phyloP scores from a whole-genome alignment of 768 basidiomycete species.

The Amanita thiersii region DNA sequence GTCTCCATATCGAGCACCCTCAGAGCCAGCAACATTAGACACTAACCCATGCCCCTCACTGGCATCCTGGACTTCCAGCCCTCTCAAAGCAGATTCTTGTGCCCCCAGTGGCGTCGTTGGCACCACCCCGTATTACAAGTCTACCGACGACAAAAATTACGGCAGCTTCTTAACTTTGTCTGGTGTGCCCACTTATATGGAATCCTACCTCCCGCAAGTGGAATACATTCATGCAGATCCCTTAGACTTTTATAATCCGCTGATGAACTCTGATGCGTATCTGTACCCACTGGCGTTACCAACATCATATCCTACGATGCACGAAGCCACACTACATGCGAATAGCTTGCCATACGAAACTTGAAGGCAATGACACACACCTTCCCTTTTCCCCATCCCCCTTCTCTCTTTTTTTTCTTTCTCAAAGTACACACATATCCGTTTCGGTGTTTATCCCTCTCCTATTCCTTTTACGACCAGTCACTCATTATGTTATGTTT shows the following conservation, averaged over 20 bases:
- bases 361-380: too few relatives aligned
- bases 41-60: too few relatives aligned
- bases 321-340: too few relatives aligned
- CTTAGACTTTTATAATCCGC: not conserved
- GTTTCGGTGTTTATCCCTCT: too few relatives aligned
- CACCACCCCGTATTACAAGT: not conserved
- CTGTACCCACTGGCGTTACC: not conserved
- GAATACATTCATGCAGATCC: too few relatives aligned
- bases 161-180: not conserved
- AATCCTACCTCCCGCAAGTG: not conserved
- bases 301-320: not conserved
- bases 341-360: too few relatives aligned
- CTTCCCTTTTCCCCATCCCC: too few relatives aligned
- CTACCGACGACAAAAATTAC: not conserved
- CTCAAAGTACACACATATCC: not conserved
- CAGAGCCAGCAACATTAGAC: too few relatives aligned
- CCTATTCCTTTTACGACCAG: not conserved
- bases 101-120: not conserved
- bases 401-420: not conserved
- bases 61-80: too few relatives aligned
- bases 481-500: too few relatives aligned
- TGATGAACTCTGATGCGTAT: not conserved
- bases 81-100: too few relatives aligned
- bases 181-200: not conserved
- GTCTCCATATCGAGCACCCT: too few relatives aligned